Conservation (phyloP, 495 filamentous ascomycete genomes). For the Halenospora varia region DNA sequence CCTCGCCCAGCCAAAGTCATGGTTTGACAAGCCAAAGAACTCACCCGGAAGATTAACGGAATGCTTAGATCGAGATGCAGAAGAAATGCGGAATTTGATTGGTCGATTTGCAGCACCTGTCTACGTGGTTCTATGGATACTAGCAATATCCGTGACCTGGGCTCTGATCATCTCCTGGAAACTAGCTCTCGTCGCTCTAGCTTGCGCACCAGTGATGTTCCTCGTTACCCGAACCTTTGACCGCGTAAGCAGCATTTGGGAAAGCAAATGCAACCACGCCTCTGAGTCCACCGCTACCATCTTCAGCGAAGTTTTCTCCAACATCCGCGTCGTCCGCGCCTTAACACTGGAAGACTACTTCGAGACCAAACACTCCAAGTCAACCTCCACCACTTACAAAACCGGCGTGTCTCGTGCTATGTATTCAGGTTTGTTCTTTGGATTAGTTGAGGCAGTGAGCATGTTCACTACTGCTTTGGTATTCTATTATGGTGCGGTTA, state of each 20-base stretch:
- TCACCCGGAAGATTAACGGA: constrained; percentile 56
- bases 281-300: constrained; percentile 50
- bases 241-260: constrained; percentile 63
- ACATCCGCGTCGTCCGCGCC: constrained; percentile 76
- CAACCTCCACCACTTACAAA: constrained; percentile 42
- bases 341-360: constrained; percentile 77
- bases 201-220: constrained; percentile 65
- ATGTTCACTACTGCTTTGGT: constrained; percentile 76
- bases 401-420: constrained; percentile 55
- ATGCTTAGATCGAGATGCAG: constrained; percentile 76
- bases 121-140: constrained; percentile 61
- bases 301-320: constrained; percentile 74
- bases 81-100: constrained; percentile 81
- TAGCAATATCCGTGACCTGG: constrained; percentile 65
- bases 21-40: constrained; percentile 75
- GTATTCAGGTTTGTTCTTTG: constrained; percentile 70
- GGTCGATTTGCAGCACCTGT: constrained; percentile 71
- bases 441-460: constrained; percentile 64
- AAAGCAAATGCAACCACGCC: constrained; percentile 59
- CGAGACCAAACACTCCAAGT: constrained; percentile 54
- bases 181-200: constrained; percentile 72
- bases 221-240: constrained; percentile 59
- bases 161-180: constrained; percentile 73
- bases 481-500: constrained; percentile 74
- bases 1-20: constrained; percentile 74